Evolutionary conservation across 441 rosid genomes (phyloP), one percentile per base, ranked within the genome.

Genomic region (Monsonia emarginata): DNA sequence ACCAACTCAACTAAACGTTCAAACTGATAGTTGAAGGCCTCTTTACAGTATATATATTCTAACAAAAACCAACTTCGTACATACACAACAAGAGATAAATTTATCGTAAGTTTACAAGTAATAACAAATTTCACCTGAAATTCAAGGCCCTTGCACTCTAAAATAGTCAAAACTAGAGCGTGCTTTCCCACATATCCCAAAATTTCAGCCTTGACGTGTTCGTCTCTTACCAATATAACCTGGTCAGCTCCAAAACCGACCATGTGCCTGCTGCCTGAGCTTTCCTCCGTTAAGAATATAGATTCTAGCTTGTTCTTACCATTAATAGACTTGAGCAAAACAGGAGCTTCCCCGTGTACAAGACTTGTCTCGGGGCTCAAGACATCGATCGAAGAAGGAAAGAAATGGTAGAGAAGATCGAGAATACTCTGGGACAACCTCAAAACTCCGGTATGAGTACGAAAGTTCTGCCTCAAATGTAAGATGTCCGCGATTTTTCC

Each of bases 71-170:
- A n/a, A n/a, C n/a, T n/a, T n/a, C n/a, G n/a, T n/a, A n/a, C n/a
- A n/a, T n/a, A n/a, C n/a, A n/a, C n/a, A n/a, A n/a, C n/a, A n/a
- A n/a, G n/a, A n/a, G n/a, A n/a, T n/a, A n/a, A n/a, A n/a, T n/a
- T n/a, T n/a, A n/a, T n/a, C n/a, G n/a, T n/a, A n/a, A n/a, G n/a
- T n/a, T n/a, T n/a, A n/a, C n/a, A n/a, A n/a, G n/a, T n/a, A n/a
- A n/a, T n/a, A n/a, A n/a, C 25, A 21, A 21, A 26, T 26, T 11
- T 13, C 11, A 63, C 76, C 71, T 72, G 67, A 18, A 72, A 72
- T 25, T 72, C 75, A 46, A 67, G 59, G 56, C 65, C 75, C 61
- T 71, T 48, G 70, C 75, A 71, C 70, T 72, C 70, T 13, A 25
- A 44, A 24, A 66, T 66, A 0, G 71, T 72, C 60, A 61, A 31